These are phyloP conservation scores for Astrothelium subdiscretum DNA, from an alignment of 495 filamentous ascomycete species.

Conservation along the genomic window DNA sequence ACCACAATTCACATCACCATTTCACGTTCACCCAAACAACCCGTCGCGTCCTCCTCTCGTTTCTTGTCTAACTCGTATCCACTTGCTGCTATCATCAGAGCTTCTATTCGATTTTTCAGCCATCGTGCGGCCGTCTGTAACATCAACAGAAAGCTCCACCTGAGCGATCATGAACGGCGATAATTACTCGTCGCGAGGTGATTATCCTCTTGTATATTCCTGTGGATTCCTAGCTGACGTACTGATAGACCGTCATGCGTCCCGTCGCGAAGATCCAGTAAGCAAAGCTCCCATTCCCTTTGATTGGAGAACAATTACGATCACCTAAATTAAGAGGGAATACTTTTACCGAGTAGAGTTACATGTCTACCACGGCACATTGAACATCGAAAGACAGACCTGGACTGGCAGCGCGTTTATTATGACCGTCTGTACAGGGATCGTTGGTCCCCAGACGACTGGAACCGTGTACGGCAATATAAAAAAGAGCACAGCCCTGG, in stretches of 20 bases:
- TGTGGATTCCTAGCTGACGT: background rate
- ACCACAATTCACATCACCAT: background rate
- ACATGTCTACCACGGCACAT: no score
- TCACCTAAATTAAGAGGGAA: slow-evolving; percentile 41
- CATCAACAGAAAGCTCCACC: background rate
- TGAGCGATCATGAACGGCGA: slow-evolving; percentile 69
- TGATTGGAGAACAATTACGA: slow-evolving; percentile 50
- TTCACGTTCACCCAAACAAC: no score
- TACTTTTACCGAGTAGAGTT: no score
- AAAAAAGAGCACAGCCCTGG: no score
- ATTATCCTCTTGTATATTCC: slow-evolving; percentile 17
- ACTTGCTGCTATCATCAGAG: background rate
- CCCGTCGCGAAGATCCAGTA: slow-evolving; percentile 7
- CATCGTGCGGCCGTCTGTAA: background rate
- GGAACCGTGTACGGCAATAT: no score
- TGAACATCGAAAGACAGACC: no score
- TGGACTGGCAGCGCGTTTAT: no score
- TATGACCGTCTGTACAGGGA: no score
- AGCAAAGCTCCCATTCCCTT: background rate
- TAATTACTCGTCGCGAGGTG: slow-evolving; percentile 71
- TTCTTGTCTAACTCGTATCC: no score
- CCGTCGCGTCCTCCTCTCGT: no score
- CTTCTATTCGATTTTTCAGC: background rate
- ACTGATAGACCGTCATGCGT: background rate
- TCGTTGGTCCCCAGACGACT: no score